Percentiles rank a stretch among this genome's conserved stretches.
phyloP scores from a whole-genome alignment of 2,329 filamentous ascomycete species.

The Knufia fluminis region DNA sequence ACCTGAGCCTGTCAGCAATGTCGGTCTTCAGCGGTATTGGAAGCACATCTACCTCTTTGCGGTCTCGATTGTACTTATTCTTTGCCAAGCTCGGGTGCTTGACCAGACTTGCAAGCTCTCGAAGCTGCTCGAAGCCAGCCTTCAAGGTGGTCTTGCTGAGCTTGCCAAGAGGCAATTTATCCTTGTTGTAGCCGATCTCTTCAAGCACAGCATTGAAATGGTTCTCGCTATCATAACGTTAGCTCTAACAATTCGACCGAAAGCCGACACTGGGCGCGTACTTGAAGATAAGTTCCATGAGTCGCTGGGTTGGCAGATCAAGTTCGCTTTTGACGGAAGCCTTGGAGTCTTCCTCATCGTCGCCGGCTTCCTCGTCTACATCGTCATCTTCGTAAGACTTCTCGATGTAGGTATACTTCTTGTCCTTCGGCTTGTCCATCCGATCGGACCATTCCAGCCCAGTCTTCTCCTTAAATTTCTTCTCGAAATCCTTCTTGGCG shows the following conservation, averaged over 20 bases:
- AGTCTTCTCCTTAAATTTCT: conserved; percentile 50
- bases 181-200: conserved; percentile 35
- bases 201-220: conserved; percentile 47
- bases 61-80: conserved; percentile 34
- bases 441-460: conserved; percentile 43
- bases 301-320: conserved; percentile 48
- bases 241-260: neutral
- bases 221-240: conserved; percentile 39
- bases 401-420: conserved; percentile 70
- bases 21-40: neutral
- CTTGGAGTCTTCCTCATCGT: conserved; percentile 19
- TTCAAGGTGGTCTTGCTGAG: conserved; percentile 69
- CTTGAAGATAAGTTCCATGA: conserved; percentile 79
- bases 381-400: conserved; percentile 62
- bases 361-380: conserved; percentile 38
- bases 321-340: conserved; percentile 48
- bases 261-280: too few species aligned
- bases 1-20: conserved; percentile 26
- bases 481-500: conserved; percentile 39
- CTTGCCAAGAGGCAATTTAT: conserved; percentile 75
- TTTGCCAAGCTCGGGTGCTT: conserved; percentile 42
- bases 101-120: conserved; percentile 62
- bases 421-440: conserved; percentile 39
- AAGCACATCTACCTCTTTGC: conserved; percentile 14
- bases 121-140: conserved; percentile 64